phyloP scores from a whole-genome alignment of 345 rosid genomes.

The Clarkia xantiana region DNA sequence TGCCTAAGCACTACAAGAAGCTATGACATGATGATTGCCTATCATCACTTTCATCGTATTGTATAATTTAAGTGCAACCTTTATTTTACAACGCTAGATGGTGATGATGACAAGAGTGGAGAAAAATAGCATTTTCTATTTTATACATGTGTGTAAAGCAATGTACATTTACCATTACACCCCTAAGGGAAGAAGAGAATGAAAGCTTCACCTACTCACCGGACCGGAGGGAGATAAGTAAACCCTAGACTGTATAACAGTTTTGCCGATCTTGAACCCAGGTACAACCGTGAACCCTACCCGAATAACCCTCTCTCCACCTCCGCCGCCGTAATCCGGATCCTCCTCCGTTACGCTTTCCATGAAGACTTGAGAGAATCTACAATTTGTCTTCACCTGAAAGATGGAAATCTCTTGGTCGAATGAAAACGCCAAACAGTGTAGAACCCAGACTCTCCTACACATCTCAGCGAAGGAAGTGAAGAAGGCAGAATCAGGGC shows the following conservation, averaged over 20 bases:
- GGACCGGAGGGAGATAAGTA: constrained; percentile 38
- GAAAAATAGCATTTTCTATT: not conserved
- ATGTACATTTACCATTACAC: not conserved
- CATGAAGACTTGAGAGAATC: constrained; percentile 91
- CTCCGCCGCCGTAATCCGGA: not conserved
- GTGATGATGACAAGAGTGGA: no score
- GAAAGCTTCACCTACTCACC: constrained; percentile 14
- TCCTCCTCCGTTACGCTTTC: constrained; percentile 61
- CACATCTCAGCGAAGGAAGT: constrained; percentile 61
- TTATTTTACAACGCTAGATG: no score
- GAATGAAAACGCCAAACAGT: constrained; percentile 52
- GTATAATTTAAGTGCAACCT: no score
- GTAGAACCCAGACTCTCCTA: constrained; percentile 61
- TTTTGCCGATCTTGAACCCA: constrained; percentile 70
- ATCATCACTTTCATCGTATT: no score
- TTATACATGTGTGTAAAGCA: constrained; percentile 4
- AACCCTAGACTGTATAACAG: constrained; percentile 67
- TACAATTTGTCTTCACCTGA: constrained; percentile 44
- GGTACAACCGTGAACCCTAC: constrained; percentile 89
- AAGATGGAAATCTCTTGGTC: constrained; percentile 43
- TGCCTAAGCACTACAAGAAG: no score
- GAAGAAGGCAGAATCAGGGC: constrained; percentile 70
- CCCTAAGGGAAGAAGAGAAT: not conserved
- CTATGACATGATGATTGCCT: no score
- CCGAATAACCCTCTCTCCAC: constrained; percentile 19